These are phyloP conservation scores for Hyaloperonospora arabidopsidis DNA, from an alignment of 352 stramenopile species.

Conservation along the genomic window DNA sequence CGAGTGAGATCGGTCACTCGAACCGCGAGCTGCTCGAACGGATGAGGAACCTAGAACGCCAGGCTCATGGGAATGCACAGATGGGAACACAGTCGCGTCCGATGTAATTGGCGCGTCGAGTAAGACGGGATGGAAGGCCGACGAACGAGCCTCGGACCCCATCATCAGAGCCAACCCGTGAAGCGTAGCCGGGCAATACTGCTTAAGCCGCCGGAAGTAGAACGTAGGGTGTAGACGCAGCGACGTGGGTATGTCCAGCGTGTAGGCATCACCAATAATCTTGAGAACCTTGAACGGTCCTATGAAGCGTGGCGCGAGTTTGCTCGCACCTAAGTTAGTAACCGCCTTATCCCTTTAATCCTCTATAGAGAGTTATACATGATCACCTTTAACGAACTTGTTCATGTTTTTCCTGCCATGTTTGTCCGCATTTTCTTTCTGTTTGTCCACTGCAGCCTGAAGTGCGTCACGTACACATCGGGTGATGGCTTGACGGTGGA, in stretches of 20 bases:
- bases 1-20: too few species aligned
- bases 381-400: background rate
- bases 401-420: constrained; percentile 1
- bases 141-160: too few species aligned
- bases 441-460: background rate
- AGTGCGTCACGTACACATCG: background rate
- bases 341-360: background rate
- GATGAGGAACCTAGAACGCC: too few species aligned
- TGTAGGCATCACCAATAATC: background rate
- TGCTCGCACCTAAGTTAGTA: background rate
- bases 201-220: background rate
- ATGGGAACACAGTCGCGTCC: too few species aligned
- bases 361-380: background rate
- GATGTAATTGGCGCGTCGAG: too few species aligned
- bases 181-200: background rate
- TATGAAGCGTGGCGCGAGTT: background rate
- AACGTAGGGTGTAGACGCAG: background rate
- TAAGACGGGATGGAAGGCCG: too few species aligned
- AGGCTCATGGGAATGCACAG: too few species aligned
- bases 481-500: background rate
- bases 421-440: constrained; percentile 4
- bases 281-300: background rate
- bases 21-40: too few species aligned
- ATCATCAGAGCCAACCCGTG: too few species aligned
- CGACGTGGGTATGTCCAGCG: background rate